Evolutionary conservation across 495 filamentous ascomycete genomes (phyloP), one percentile per base, ranked within the genome.

Genomic region (Penicillium antarcticum): DNA sequence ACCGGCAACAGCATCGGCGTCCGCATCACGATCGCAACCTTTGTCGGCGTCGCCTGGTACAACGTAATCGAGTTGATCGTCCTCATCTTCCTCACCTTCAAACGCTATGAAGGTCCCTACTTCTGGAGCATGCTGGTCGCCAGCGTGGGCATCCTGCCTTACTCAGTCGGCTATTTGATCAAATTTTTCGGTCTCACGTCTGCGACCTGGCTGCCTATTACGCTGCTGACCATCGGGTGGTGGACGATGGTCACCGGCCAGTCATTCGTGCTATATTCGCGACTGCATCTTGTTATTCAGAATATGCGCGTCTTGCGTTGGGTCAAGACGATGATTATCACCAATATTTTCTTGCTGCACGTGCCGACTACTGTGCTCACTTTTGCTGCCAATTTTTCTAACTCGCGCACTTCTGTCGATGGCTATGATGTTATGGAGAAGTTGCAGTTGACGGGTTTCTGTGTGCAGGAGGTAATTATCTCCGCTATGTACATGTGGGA

Each of bases 181-280:
- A 72, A 67, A 35, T 70, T 65, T 49, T 68, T 74, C 37, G 55
- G 45, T 9, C 55, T 71, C 3, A 66, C 59, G n/a, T 42, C 62
- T 0, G 48, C 57, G 12, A 61, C 54, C 14, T 66, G 59, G 39
- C 48, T 71, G 24, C 61, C 59, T 4, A 34, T 74, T 4, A 69
- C 67, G 23, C 52, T 70, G 7, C 36, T 74, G 23, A 65, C 66
- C 0, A 34, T 71, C 10, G 73, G 63, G 6, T 74, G 73, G 53
- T 76, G 67, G 64, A 47, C 67, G 12, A 67, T 76, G 60, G 69
- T 74, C 5, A 70, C 71, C 16, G 72, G 68, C 7, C 71, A 73
- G 47, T 63, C 71, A 1, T 61, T 71, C 21, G 67, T 74, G 16
- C 56, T 74, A 11, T 74, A 73, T 47, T 72, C 68, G 1, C 60